phyloP scores from a whole-genome alignment of 495 filamentous ascomycete species.

The Aspergillus conjunctus region DNA sequence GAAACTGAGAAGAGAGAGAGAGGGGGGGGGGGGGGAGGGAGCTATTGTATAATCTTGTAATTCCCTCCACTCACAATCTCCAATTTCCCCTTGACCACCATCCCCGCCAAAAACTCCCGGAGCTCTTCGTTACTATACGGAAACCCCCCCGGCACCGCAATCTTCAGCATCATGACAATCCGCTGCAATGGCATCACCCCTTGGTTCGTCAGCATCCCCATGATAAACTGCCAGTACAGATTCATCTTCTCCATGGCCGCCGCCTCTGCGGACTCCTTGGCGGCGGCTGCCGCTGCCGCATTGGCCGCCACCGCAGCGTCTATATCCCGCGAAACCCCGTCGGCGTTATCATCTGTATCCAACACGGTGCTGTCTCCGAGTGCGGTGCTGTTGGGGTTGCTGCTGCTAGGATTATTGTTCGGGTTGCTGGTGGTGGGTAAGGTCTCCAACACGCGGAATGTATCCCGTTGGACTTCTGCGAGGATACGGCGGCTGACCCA shows the following conservation, averaged over 20 bases:
- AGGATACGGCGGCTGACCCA: conserved; percentile 85
- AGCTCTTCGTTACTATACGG: conserved; percentile 77
- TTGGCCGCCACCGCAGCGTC: conserved; percentile 51
- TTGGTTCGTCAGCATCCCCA: conserved; percentile 92
- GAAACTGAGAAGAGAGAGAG: too few relatives aligned
- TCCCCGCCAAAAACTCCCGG: conserved; percentile 72
- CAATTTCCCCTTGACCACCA: conserved; percentile 70
- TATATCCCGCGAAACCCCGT: too few relatives aligned
- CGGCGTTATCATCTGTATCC: conserved; percentile 32
- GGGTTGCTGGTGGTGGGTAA: conserved; percentile 39
- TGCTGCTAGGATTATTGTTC: conserved; percentile 27
- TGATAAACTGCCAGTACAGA: conserved; percentile 87
- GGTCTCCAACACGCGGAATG: conserved; percentile 65
- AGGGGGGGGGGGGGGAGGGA: too few relatives aligned
- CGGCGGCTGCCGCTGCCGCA: conserved; percentile 50
- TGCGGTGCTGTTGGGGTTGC: conserved; percentile 40
- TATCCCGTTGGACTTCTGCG: conserved; percentile 53
- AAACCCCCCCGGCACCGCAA: conserved; percentile 85
- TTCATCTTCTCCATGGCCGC: conserved; percentile 73
- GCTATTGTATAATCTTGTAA: conserved; percentile 54
- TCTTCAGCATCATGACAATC: conserved; percentile 91
- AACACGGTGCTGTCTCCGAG: conserved; percentile 15
- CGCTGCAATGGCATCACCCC: conserved; percentile 76
- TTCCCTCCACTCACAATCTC: conserved; percentile 71
- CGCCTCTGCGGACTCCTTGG: conserved; percentile 48